Percentiles rank a stretch among this genome's conserved stretches.
Conservation (phyloP, 1,284 basidiomycete species). For the Papiliotrema fonsecae region DNA sequence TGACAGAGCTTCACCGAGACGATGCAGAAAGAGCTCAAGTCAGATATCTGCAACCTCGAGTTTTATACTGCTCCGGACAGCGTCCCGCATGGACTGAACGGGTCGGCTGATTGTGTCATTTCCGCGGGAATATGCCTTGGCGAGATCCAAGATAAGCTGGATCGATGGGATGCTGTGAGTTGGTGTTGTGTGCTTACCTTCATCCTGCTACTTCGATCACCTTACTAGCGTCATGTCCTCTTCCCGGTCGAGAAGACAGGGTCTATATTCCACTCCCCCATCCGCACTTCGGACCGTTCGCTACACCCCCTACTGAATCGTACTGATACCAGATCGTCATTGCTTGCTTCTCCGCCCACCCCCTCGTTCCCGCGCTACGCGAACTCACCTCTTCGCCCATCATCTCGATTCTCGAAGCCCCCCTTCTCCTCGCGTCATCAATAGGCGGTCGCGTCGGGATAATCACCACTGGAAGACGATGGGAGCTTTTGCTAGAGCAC, state of each 20-base stretch:
- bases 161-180: slow-evolving; percentile 25
- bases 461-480: slow-evolving; percentile 53
- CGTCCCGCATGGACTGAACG: slow-evolving; percentile 50
- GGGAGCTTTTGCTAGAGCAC: slow-evolving; percentile 50
- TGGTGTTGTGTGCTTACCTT: background rate
- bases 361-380: slow-evolving; percentile 50
- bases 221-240: slow-evolving; percentile 20
- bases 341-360: slow-evolving; percentile 55
- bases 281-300: no score
- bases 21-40: slow-evolving; percentile 12
- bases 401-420: slow-evolving; percentile 54
- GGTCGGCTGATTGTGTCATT: slow-evolving; percentile 45
- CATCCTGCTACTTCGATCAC: no score
- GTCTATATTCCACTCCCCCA: no score
- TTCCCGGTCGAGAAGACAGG: slow-evolving; percentile 8
- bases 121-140: slow-evolving; percentile 47
- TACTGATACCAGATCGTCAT: slow-evolving; percentile 45
- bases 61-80: slow-evolving; percentile 48
- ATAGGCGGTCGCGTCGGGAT: slow-evolving; percentile 50
- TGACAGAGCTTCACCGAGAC: slow-evolving; percentile 14
- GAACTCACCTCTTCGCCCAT: slow-evolving; percentile 45
- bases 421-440: slow-evolving; percentile 41
- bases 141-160: slow-evolving; percentile 12
- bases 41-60: slow-evolving; percentile 18
- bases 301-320: no score